Evolutionary conservation across 208 protist species (phyloP).

Genomic region (Leishmania lainsoni): DNA sequence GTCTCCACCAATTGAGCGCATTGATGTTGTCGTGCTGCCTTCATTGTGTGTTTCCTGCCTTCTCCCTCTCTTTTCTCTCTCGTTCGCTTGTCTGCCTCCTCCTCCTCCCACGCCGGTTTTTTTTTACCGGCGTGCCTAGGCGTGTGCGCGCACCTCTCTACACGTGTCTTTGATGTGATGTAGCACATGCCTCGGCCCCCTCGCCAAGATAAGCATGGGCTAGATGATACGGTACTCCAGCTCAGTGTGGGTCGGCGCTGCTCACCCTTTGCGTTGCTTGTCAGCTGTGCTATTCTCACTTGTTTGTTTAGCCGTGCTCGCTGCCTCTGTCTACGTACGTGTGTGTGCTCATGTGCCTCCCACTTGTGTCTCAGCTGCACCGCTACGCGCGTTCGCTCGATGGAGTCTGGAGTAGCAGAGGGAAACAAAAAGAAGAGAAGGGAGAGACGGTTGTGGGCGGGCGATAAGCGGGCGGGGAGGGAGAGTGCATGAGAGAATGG

Average conservation of each 20-base stretch:
- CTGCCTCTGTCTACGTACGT: not conserved
- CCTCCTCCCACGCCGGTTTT: too few relatives aligned
- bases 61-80: not conserved
- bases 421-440: not conserved
- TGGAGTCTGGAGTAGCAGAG: not conserved
- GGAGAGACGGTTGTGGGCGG: not conserved
- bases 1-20: not conserved
- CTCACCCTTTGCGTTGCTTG: not conserved
- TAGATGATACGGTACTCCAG: not conserved
- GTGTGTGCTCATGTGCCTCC: not conserved
- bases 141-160: not conserved
- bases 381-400: not conserved
- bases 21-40: not conserved
- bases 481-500: not conserved
- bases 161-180: not conserved
- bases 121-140: not conserved
- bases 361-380: not conserved
- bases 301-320: not conserved
- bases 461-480: not conserved
- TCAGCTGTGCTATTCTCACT: not conserved
- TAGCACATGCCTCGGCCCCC: not conserved
- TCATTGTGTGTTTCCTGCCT: not conserved
- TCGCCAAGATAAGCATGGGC: not conserved
- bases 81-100: not conserved
- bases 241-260: not conserved